These are phyloP conservation scores for Xylaria sp. DNA, from an alignment of 2,329 filamentous ascomycete genomes.

Conservation along the genomic window DNA sequence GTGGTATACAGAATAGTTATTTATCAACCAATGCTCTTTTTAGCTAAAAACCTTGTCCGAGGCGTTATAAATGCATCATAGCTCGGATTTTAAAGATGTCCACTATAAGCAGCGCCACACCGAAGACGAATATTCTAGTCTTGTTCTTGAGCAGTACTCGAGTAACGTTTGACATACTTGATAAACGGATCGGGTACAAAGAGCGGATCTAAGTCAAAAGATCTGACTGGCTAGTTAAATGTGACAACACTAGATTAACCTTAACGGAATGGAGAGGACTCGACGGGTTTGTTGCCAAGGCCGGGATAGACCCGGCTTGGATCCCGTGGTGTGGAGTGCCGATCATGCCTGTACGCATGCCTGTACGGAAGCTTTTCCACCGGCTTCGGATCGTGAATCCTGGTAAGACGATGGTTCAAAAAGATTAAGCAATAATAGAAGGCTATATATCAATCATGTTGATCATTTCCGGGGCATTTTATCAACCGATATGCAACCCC, in stretches of 20 bases:
- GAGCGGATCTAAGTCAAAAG: background rate
- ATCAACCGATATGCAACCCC: background rate
- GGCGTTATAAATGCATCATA: no score
- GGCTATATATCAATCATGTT: background rate
- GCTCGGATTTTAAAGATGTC: no score
- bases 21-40: no score
- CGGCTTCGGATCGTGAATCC: slow-evolving; percentile 22
- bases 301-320: slow-evolving; percentile 18
- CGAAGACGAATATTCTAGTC: no score
- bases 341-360: slow-evolving; percentile 29
- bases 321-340: slow-evolving; percentile 22
- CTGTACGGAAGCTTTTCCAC: slow-evolving; percentile 30
- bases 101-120: no score
- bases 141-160: no score
- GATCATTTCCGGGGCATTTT: background rate
- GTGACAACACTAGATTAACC: no score
- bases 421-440: background rate
- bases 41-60: no score
- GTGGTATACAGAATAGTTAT: no score
- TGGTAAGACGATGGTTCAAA: background rate
- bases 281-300: slow-evolving; percentile 1
- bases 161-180: no score
- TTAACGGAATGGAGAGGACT: background rate
- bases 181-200: no score
- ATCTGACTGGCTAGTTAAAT: background rate